Base-by-base conservation (phyloP, 140 eudicot genomes). In the Bidens hawaiensis region DNA sequence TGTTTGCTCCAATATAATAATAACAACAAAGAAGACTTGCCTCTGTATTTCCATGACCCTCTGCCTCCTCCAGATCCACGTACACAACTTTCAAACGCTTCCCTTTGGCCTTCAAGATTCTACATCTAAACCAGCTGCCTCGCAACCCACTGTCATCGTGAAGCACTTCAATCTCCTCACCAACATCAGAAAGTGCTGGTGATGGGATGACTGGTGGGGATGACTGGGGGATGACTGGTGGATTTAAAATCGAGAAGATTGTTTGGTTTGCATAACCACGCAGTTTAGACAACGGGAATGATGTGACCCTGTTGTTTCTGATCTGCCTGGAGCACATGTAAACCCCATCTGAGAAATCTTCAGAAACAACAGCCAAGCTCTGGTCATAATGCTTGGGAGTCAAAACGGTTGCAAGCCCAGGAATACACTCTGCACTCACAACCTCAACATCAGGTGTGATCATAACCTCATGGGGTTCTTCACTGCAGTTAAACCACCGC, bases 111-210 rank as follows among this genome's bases (percentile, higher is more conserved):
- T 63, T 56, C 74, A 86, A 46, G 62, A 86, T 63, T 75, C 64
- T 80, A 62, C 91, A 86, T 71, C 78, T 76, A 69, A 78, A 83
- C 95, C 90, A 83, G 55, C 95, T 83, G 58, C 95, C 85, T 30
- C 88, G 68, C 27, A 80, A 34, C 56, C 91, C 95, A 68, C 90
- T 86, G 64, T 86, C 95, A 54, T 80, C 75, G 68, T 75, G 58
- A 25, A 86, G 87, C 42, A 86, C 17, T 73, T 86, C 87, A 33
- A 80, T 48, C 40, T 75, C 77, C 40, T 76, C 78, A 51, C 58
- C 73, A 41, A 64, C 82, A 18, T 55, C 51, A 62, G 54, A 55
- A 33, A n/a, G n/a, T n/a, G n/a, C n/a, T n/a, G n/a, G n/a, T n/a
- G n/a, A n/a, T n/a, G n/a, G n/a, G n/a, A n/a, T n/a, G n/a, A n/a